Base-by-base conservation (phyloP, 345 rosid species). In the Litchi chinensis region DNA sequence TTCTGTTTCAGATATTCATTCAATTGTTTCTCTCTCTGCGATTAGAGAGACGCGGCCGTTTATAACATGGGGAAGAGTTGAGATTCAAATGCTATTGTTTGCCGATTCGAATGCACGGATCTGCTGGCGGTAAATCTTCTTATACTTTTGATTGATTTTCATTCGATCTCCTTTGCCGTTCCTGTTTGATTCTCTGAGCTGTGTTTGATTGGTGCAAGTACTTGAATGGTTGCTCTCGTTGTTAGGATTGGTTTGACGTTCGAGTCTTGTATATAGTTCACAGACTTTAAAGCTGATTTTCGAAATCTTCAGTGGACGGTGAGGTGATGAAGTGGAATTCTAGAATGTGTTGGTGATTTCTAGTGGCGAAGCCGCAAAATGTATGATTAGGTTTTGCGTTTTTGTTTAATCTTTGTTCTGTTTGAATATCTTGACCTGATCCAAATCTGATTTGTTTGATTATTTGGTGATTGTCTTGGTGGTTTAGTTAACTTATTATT, bases 61-160 rank as follows among this genome's bases (percentile, higher is more conserved):
- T 71, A 71, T 71, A 71, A 43, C 63, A 26, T 22, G 57, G 21
- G 19, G 64, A 72, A 60, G 70, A 18, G 79, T 60, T 73, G 71
- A 82, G 82, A 83, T 80, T 80, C 88, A 79, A 85, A 78, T 84
- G 86, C 76, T 56, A 65, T 68, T 85, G 72, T 50, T 80, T 77
- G 72, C 39, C 9, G 77, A 81, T 77, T 82, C 75, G 32, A 71
- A 73, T 87, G 85, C 76, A 56, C 57, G 81, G 90, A 85, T 86
- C 86, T 82, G 82, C 84, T 82, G 77, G 80, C 76, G 84, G 84
- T 82, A 82, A 81, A 26, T 71, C 50, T 11, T 75, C 39, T 57
- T 57, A 10, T 69, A 19, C 19, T 67, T 28, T 65, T 22, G 7
- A 32, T 12, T 21, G 6, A 1, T 63, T 18, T 18, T 46, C 40